Conservation (phyloP, 2,329 filamentous ascomycete genomes). For the Phoma sp. region DNA sequence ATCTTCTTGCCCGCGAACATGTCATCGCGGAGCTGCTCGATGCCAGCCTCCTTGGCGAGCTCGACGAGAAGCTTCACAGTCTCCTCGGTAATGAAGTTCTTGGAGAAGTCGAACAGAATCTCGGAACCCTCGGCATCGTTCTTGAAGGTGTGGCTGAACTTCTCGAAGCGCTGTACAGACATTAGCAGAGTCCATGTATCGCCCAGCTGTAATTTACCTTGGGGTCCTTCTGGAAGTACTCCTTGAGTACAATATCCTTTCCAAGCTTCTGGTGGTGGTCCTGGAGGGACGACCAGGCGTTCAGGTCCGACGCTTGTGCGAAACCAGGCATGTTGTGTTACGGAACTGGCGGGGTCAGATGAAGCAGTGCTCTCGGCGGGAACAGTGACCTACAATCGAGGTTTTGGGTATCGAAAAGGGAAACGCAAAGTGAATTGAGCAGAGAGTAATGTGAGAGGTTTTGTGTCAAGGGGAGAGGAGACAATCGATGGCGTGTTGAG, state of each 20-base stretch:
- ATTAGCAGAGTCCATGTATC: constrained; percentile 13
- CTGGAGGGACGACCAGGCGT: constrained; percentile 89
- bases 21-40: constrained; percentile 92
- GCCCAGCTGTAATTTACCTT: constrained; percentile 17
- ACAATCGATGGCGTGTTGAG: constrained; percentile 17
- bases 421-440: constrained; percentile 17
- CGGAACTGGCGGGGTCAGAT: constrained; percentile 28
- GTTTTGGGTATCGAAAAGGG: constrained; percentile 21
- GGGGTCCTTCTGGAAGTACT: constrained; percentile 88
- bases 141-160: constrained; percentile 85
- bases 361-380: constrained; percentile 15
- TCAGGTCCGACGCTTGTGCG: constrained; percentile 84
- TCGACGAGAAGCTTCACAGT: constrained; percentile 85
- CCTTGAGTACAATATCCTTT: constrained; percentile 90
- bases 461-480: constrained; percentile 10
- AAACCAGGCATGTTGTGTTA: constrained; percentile 63
- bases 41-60: constrained; percentile 86
- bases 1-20: constrained; percentile 99
- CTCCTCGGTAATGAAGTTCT: constrained; percentile 97
- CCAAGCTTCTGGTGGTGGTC: constrained; percentile 85
- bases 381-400: constrained; percentile 16
- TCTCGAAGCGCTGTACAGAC: constrained; percentile 73
- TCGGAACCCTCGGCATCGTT: constrained; percentile 80
- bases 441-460: constrained; percentile 11
- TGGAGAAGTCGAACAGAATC: constrained; percentile 97